A percentile compares a stretch with the other conserved stretches of the same genome.
Conservation (phyloP, 768 basidiomycete genomes). For the Kwoniella heveanensis region DNA sequence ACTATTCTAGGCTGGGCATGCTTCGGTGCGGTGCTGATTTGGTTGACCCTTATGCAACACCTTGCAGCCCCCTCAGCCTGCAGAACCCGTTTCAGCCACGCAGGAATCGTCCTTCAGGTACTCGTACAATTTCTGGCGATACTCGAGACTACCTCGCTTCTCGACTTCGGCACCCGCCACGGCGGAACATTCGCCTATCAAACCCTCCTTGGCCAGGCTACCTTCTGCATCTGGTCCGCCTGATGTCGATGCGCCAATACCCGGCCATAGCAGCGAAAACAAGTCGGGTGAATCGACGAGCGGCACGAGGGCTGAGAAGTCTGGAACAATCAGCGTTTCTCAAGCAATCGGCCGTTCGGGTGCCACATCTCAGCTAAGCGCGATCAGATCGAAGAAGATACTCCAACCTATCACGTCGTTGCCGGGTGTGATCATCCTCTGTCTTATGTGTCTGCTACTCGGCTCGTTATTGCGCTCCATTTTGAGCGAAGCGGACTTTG, state of each 20-base stretch:
- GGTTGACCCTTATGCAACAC: not conserved
- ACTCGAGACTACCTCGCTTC: constrained; percentile 25
- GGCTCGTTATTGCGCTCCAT: constrained; percentile 87
- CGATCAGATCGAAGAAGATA: not conserved
- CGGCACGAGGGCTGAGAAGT: no score
- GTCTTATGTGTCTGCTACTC: constrained; percentile 83
- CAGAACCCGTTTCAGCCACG: constrained; percentile 9
- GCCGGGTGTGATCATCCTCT: constrained; percentile 69
- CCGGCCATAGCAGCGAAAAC: no score
- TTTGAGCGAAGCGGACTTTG: constrained; percentile 86
- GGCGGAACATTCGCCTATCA: constrained; percentile 19
- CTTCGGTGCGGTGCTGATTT: not conserved
- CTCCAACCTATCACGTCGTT: constrained; percentile 52
- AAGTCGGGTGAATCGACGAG: no score
- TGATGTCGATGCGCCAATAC: not conserved
- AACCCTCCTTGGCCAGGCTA: constrained; percentile 6
- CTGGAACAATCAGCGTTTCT: no score
- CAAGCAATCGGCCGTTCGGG: not conserved
- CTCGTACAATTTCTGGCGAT: constrained; percentile 34
- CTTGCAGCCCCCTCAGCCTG: constrained; percentile 9
- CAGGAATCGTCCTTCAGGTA: constrained; percentile 19
- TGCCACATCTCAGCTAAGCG: not conserved
- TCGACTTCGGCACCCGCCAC: constrained; percentile 19
- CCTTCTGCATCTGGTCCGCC: constrained; percentile 4
- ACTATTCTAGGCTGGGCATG: not conserved